Conservation (phyloP, 2,329 filamentous ascomycete species). For the Emergomyces africanus region DNA sequence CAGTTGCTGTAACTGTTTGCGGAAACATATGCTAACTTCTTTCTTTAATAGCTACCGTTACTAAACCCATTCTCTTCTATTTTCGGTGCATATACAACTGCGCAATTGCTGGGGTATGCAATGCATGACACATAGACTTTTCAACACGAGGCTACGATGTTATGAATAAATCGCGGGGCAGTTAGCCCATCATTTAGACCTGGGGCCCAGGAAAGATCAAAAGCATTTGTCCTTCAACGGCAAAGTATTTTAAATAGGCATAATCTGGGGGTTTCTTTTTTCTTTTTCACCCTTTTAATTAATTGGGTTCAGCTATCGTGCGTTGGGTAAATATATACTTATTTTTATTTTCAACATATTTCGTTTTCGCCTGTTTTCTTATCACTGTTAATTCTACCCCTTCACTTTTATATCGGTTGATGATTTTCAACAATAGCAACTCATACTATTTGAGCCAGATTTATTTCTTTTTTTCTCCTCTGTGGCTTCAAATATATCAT, state of each 20-base stretch:
- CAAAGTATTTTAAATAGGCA: conserved; percentile 21
- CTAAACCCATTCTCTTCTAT: conserved; percentile 35
- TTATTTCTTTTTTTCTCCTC: background rate
- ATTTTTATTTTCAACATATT: background rate
- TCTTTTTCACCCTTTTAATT: background rate
- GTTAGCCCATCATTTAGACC: conserved; percentile 35
- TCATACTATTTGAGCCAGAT: background rate
- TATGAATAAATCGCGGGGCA: conserved; percentile 39
- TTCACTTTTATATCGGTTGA: background rate
- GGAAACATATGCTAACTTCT: conserved; percentile 16
- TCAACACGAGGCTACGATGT: conserved; percentile 49
- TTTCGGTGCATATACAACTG: conserved; percentile 15
- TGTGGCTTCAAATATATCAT: background rate
- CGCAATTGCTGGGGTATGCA: conserved; percentile 5
- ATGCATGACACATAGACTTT: conserved; percentile 28
- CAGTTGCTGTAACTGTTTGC: background rate
- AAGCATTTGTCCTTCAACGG: conserved; percentile 47
- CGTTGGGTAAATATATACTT: background rate
- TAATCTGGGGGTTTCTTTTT: conserved; percentile 1
- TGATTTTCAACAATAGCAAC: conserved; percentile 3
- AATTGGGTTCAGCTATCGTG: background rate
- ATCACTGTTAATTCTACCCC: background rate
- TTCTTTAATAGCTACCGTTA: conserved; percentile 46
- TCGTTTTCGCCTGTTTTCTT: background rate
- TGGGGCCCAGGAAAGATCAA: conserved; percentile 10